Base-by-base conservation (phyloP, 495 filamentous ascomycete genomes). In the Annulohypoxylon bovei region DNA sequence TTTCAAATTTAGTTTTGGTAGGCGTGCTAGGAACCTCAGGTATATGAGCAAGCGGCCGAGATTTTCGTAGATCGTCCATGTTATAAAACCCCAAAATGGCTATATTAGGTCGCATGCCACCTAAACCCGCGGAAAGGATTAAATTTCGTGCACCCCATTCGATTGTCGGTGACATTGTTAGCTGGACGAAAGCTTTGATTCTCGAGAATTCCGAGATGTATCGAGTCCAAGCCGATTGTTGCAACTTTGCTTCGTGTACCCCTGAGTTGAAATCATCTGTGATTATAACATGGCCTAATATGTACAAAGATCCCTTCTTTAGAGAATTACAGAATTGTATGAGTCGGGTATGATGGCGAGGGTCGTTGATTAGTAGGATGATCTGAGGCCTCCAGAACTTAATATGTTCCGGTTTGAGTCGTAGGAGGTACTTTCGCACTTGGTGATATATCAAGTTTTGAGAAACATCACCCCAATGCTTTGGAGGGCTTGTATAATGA, bases 361-460 rank as follows among this genome's bases (percentile, higher is more conserved):
- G 88, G 65, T 94, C 90, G 75, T 93, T 95, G 65, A 96, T 89
- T 49, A 97, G 89, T 0, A 97, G 83, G 42, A 97, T 83, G 60
- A 97, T 95, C 67, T 89, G 93, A 0, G 93, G 93, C 40, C 93
- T 85, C 93, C 93, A 96, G 75, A 94, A 95, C 71, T 97, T 97
- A 77, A 97, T 93, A 72, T 97, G 93, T 65, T 96, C 93, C 64
- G 93, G 92, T 39, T 89, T 90, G 8, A 97, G 82, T 23, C 93
- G 87, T 47, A 97, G 81, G 16, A 97, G 79, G 68, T 97, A 97
- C 73, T 97, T 97, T 54, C 93, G 87, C 5, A 97, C 93, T 80
- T 97, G 93, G 70, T 97, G 93, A 71, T 95, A 97, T 52, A 97
- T 97, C 58, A 97, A 79, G 74, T 90, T 93, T 71, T 97, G 93